These are phyloP conservation scores for Microbotryomycetes sp. DNA, from an alignment of 1,284 basidiomycete species.

Conservation along the genomic window DNA sequence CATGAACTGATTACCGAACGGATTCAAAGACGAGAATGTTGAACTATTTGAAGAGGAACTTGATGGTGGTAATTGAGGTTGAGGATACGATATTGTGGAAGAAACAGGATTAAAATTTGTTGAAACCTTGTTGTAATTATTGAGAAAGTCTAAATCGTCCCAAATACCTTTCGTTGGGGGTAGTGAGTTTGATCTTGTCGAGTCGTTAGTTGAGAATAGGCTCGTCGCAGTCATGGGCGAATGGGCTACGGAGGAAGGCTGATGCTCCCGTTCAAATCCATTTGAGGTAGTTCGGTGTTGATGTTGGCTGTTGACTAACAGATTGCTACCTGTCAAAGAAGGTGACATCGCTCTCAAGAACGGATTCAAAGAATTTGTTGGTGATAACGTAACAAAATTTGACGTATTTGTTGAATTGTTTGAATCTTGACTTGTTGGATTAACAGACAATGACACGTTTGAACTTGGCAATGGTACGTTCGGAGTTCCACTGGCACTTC, in stretches of 20 bases:
- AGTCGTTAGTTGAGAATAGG: too few species aligned
- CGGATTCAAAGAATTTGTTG: neutral
- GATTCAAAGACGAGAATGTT: conserved; percentile 3
- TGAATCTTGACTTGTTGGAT: neutral
- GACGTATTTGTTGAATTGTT: neutral
- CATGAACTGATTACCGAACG: conserved; percentile 13
- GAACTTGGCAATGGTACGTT: neutral
- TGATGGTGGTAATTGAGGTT: neutral
- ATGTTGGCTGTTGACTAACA: too few species aligned
- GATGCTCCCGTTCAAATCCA: too few species aligned
- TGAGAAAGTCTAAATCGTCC: conserved; percentile 25
- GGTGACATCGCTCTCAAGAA: neutral
- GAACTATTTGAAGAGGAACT: neutral
- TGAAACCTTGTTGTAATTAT: neutral
- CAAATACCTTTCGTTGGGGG: conserved; percentile 11
- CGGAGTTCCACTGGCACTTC: neutral
- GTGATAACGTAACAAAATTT: neutral
- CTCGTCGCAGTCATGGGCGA: too few species aligned
- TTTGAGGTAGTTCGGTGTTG: too few species aligned
- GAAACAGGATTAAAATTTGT: neutral
- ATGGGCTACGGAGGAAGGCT: too few species aligned
- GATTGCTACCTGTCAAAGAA: neutral
- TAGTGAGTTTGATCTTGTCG: too few species aligned
- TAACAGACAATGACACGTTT: neutral
- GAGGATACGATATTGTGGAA: neutral